Conservation (phyloP, 257 asterid species). For the Misopates orontium region DNA sequence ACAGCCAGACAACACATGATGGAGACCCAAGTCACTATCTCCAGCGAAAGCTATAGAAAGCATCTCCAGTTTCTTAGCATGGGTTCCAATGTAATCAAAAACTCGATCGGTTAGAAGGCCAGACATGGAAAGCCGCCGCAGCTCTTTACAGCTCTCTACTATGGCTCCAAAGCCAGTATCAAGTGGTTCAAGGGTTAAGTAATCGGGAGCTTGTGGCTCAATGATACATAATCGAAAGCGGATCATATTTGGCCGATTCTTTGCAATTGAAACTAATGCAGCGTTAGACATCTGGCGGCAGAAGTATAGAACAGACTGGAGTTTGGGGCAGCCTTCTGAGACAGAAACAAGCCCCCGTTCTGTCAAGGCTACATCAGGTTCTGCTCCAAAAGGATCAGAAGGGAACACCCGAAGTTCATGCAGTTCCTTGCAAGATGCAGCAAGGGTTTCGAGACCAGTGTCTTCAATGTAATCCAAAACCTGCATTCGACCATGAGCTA, state of each 20-base stretch:
- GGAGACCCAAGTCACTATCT: conserved; percentile 84
- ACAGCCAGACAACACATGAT: conserved; percentile 86
- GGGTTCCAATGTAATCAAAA: conserved; percentile 71
- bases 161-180: conserved; percentile 95
- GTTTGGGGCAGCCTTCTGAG: conserved; percentile 91
- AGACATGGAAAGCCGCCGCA: conserved; percentile 82
- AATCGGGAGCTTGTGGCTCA: conserved; percentile 79
- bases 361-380: conserved; percentile 74
- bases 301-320: conserved; percentile 83
- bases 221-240: conserved; percentile 85
- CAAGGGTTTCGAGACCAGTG: conserved; percentile 72
- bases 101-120: conserved; percentile 88
- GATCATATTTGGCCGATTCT: conserved; percentile 65
- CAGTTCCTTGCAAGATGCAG: conserved; percentile 79
- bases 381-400: conserved; percentile 82
- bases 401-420: conserved; percentile 94
- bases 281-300: conserved; percentile 98
- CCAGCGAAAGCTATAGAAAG: conserved; percentile 98
- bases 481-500: conserved; percentile 36
- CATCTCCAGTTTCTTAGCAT: conserved; percentile 92
- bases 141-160: conserved; percentile 70
- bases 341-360: conserved; percentile 90
- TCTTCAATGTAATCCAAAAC: conserved; percentile 93
- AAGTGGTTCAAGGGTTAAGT: conserved; percentile 70
- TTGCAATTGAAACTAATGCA: conserved; percentile 74